Conservation (phyloP, 179 eudicot species). For the Actinidia arguta region DNA sequence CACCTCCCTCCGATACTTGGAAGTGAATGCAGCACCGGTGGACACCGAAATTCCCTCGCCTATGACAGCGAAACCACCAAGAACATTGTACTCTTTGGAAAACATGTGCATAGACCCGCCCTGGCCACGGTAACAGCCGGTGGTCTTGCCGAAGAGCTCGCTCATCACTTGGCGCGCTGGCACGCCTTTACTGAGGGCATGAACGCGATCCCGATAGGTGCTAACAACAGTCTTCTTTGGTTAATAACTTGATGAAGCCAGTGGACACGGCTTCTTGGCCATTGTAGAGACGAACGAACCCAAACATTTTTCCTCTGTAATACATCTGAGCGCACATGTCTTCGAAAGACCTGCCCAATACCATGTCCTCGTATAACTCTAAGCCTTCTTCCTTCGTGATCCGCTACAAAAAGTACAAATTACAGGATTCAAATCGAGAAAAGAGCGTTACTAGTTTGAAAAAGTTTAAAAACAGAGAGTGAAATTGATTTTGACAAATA, state of each 20-base stretch:
- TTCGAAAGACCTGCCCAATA: conserved; percentile 78
- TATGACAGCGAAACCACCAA: conserved; percentile 93
- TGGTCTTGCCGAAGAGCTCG: conserved; percentile 87
- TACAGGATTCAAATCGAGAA: background rate
- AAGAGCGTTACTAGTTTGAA: conserved; percentile 15
- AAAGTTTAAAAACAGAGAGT: background rate
- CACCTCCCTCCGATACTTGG: conserved; percentile 74
- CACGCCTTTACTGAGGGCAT: conserved; percentile 88
- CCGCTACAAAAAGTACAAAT: conserved; percentile 49
- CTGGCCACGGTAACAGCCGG: conserved; percentile 94
- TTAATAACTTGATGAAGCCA: conserved; percentile 93
- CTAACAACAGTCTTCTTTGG: conserved; percentile 69
- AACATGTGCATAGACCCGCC: conserved; percentile 99
- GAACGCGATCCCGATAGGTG: conserved; percentile 91
- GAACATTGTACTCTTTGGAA: conserved; percentile 82
- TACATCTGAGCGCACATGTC: conserved; percentile 98
- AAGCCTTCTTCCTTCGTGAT: conserved; percentile 87
- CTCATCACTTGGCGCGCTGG: conserved; percentile 81
- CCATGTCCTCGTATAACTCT: conserved; percentile 83
- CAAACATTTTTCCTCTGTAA: conserved; percentile 97
- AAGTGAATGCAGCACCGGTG: conserved; percentile 85
- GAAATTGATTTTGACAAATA: background rate
- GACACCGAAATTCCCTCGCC: conserved; percentile 95
- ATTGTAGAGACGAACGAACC: conserved; percentile 92
- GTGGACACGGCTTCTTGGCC: conserved; percentile 98